Evolutionary conservation across 1,139 yeast genomes (phyloP), one percentile per base, ranked within the genome.

Genomic region (Scheffersomyces parashehatae): DNA sequence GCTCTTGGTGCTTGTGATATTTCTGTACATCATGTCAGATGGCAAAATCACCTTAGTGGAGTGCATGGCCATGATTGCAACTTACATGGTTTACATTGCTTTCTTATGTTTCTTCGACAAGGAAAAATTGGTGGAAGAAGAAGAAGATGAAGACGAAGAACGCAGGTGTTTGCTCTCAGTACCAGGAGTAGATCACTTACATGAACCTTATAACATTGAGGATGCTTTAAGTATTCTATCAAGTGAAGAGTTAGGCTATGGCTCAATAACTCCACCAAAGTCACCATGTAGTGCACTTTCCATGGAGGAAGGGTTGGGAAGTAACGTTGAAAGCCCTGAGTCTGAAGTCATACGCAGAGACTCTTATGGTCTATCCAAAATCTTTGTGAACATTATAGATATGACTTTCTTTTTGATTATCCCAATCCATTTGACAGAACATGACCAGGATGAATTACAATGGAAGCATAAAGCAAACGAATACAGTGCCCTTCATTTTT

Each of bases 31-130:
- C 39, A 52, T 82, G 11, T 60, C 68, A 3, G 87, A 82, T 59
- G 82, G 81, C 6, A 64, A 66, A 44, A 67, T 82, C 30, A 75
- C 78, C 28, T 42, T 67, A 3, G 41, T 55, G 11, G 87, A 82
- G 52, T 76, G 83, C 43, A 33, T 65, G 1, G 36, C 62, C 1
- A 75, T 82, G 82, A 57, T 73, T 0, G 12, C 52, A 3, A 49
- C 73, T 29, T 79, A 76, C 55, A 41, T 65, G 12, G 34, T 57
- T 1, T 79, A 78, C 47, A 65, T 79, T 13, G 15, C 46, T 11
- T 49, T 44, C 37, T 46, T 51, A 41, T 46, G 39, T 28, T 42
- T 28, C 30, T 43, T 46, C 9, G 46, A 46, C 14, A 46, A 43
- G 29, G 49, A 43, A n/a, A 46, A 41, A 29, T 30, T 43, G 15